A percentile compares a stretch with the other conserved stretches of the same genome.
Conservation (phyloP, 2,329 filamentous ascomycete genomes). For the Cladobotryum mycophilum region DNA sequence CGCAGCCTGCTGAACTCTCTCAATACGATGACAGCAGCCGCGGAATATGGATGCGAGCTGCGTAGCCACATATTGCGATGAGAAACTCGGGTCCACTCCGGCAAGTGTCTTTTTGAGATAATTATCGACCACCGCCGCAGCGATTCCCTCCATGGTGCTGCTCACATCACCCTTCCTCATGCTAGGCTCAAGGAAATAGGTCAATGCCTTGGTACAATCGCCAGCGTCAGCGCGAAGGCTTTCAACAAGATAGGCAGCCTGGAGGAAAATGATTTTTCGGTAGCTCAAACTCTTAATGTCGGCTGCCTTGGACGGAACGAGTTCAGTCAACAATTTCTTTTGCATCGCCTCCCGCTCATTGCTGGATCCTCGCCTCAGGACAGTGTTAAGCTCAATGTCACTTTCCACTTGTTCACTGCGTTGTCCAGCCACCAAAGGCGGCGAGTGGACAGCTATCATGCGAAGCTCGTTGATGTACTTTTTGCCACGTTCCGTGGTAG, state of each 20-base stretch:
- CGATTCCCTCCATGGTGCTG: slow-evolving; percentile 58
- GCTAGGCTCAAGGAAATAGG: slow-evolving; percentile 92
- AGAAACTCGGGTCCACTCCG: slow-evolving; percentile 69
- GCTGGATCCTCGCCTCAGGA: slow-evolving; percentile 79
- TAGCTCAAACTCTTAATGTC: slow-evolving; percentile 83
- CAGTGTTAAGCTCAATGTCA: slow-evolving; percentile 93
- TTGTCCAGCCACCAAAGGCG: slow-evolving; percentile 80
- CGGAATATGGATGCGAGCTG: slow-evolving; percentile 83
- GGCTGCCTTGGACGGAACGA: slow-evolving; percentile 68
- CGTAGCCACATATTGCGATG: slow-evolving; percentile 82
- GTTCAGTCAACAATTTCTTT: slow-evolving; percentile 67
- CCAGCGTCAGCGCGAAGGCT: slow-evolving; percentile 79
- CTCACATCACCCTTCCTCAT: slow-evolving; percentile 60
- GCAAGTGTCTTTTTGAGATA: slow-evolving; percentile 72
- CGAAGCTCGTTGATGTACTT: slow-evolving; percentile 71
- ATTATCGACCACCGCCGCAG: slow-evolving; percentile 64
- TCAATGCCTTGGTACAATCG: slow-evolving; percentile 81
- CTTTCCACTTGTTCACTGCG: slow-evolving; percentile 87
- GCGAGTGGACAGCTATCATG: slow-evolving; percentile 78
- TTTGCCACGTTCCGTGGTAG: slow-evolving; percentile 65
- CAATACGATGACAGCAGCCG: slow-evolving; percentile 88
- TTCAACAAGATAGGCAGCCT: slow-evolving; percentile 84
- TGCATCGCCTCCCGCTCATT: slow-evolving; percentile 71
- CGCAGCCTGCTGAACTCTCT: slow-evolving; percentile 83
- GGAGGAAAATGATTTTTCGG: slow-evolving; percentile 84